A percentile compares a stretch with the other conserved stretches of the same genome.
Conservation (phyloP, 1,139 yeast species). For the Yamadazyma songkhlaensis region DNA sequence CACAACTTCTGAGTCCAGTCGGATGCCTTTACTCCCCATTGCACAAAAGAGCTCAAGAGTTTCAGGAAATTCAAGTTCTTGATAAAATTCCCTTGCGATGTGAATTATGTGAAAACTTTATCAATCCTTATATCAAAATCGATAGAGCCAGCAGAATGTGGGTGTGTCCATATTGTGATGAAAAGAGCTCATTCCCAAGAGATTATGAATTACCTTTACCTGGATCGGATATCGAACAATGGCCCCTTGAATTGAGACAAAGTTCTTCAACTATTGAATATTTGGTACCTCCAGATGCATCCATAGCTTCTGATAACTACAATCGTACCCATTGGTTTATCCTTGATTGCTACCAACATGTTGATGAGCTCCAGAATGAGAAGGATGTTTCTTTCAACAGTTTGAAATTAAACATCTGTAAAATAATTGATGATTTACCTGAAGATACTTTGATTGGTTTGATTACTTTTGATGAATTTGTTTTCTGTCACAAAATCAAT, state of each 20-base stretch:
- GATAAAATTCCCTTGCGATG: conserved; percentile 19
- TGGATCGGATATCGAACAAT: conserved; percentile 15
- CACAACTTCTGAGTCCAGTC: conserved; percentile 32
- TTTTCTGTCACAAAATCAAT: conserved; percentile 20
- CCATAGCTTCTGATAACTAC: conserved; percentile 5
- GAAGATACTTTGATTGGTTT: conserved; percentile 22
- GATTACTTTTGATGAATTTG: conserved; percentile 29
- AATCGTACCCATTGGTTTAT: conserved; percentile 17
- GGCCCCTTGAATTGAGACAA: conserved; percentile 28
- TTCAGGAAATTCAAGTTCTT: conserved; percentile 8
- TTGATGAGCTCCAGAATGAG: conserved; percentile 23
- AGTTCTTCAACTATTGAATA: conserved; percentile 26
- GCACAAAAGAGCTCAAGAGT: conserved; percentile 7
- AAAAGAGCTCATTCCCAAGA: conserved; percentile 21
- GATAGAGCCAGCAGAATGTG: conserved; percentile 34
- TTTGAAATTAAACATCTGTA: conserved; percentile 18
- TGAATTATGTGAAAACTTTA: conserved; percentile 23
- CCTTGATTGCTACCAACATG: conserved; percentile 30
- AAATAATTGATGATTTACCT: conserved; percentile 20
- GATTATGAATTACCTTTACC: conserved; percentile 18
- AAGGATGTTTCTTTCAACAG: conserved; percentile 14
- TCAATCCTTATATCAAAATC: conserved; percentile 29
- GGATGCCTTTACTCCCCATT: conserved; percentile 39
- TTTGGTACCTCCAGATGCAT: conserved; percentile 23
- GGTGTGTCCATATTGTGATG: conserved; percentile 41